These are phyloP conservation scores for Saccharomyces mikatae DNA, from an alignment of 805 yeast species.

Conservation along the genomic window DNA sequence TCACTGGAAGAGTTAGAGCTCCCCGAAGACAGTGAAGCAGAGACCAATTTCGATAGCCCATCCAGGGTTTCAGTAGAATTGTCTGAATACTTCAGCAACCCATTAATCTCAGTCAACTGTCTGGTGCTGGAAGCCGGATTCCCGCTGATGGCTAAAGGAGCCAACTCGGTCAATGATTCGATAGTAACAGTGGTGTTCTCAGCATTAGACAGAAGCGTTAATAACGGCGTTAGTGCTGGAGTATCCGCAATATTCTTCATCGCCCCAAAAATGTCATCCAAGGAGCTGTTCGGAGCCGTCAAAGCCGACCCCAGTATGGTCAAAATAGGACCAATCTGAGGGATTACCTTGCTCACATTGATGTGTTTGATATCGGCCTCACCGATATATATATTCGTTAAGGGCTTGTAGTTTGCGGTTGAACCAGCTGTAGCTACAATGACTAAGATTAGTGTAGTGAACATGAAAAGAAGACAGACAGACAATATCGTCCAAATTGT, in stretches of 20 bases:
- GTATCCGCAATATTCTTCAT: conserved; percentile 22
- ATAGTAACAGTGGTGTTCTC: conserved; percentile 20
- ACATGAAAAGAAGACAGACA: conserved; percentile 9
- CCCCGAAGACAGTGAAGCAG: conserved; percentile 2
- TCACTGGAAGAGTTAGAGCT: conserved; percentile 8
- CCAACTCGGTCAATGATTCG: conserved; percentile 16
- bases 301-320: conserved; percentile 24
- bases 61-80: conserved; percentile 14
- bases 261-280: conserved; percentile 15
- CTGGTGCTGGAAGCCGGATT: conserved; percentile 8
- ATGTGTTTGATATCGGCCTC: conserved; percentile 28
- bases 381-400: conserved; percentile 26
- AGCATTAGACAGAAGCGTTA: conserved; percentile 23
- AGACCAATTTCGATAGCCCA: conserved; percentile 11
- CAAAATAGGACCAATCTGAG: conserved; percentile 24
- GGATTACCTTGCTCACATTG: conserved; percentile 29
- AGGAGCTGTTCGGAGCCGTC: conserved; percentile 16
- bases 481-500: not conserved
- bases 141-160: conserved; percentile 22
- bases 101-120: conserved; percentile 11
- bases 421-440: conserved; percentile 29
- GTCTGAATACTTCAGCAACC: conserved; percentile 11
- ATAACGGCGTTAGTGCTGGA: conserved; percentile 24
- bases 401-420: conserved; percentile 24
- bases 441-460: conserved; percentile 23